Base-by-base conservation (phyloP, 1,284 basidiomycete genomes). In the Grifola frondosa region DNA sequence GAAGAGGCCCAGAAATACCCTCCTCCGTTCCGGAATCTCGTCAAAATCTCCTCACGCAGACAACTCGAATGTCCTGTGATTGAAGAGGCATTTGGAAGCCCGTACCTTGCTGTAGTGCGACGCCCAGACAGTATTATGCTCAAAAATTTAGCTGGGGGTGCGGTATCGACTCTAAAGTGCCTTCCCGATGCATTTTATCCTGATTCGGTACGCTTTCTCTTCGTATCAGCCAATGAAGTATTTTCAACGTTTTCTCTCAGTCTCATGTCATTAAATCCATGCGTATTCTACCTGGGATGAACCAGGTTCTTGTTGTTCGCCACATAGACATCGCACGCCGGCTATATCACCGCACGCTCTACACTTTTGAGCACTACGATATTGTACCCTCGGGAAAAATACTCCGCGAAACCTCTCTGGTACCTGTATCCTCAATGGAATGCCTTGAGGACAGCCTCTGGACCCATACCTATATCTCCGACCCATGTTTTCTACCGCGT, bases 271-370 rank as follows among this genome's bases (percentile, higher is more conserved):
- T 83, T 51, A 67, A 68, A 37, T 73, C 69, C 15, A 67, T 78
- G 43, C 75, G 80, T 29, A 68, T 78, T n/a, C 58, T 83, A 29
- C 76, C 81, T 2, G 59, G 62, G 4, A 78, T 83, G 54, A 60
- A 66, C n/a, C 68, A 77, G 37, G 60, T 85, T 11, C 64, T 85
- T 24, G 69, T 81, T 43, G 68, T 83, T 23, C 79, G 81, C 26
- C 69, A 46, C 30, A 19, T 51, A n/a, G 37, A 31, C 15, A 39
- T 24, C 20, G 37, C 46, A 42, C 37, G 46, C 52, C 56, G 44
- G 48, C 44, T 57, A 35, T 20, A 25, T 5, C 29, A 37, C 10
- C 13, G 17, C 6, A 44, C 47, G 5, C 33, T 48, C 3, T 53
- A 53, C 37, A 22, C 31, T 15, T 44, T 64, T 30, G 60, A 55